Conservation (phyloP, 768 basidiomycete species). For the Candolleomyces eurysporus region DNA sequence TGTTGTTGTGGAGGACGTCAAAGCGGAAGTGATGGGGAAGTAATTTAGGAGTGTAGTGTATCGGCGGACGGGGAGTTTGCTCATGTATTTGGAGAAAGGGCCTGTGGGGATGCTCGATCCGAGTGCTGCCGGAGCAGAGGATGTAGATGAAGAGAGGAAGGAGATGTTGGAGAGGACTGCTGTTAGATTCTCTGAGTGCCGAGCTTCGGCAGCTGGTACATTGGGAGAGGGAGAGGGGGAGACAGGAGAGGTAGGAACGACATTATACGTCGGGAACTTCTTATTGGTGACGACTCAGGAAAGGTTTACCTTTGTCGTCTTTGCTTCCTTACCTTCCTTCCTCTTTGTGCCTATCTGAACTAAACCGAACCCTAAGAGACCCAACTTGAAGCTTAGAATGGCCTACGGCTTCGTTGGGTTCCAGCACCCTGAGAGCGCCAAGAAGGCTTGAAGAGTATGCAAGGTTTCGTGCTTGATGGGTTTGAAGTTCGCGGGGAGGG, state of each 20-base stretch:
- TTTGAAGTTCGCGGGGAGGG: constrained; percentile 70
- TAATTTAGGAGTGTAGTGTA: constrained; percentile 87
- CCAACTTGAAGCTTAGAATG: constrained; percentile 71
- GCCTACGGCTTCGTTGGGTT: constrained; percentile 98
- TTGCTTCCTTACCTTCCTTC: constrained; percentile 76
- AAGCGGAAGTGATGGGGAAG: constrained; percentile 62
- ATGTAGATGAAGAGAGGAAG: neutral
- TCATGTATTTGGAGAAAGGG: constrained; percentile 92
- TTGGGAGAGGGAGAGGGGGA: constrained; percentile 42
- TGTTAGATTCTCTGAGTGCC: neutral
- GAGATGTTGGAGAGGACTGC: neutral
- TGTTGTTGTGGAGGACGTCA: constrained; percentile 86
- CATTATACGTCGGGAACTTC: constrained; percentile 94
- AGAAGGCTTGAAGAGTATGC: constrained; percentile 73
- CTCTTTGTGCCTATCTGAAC: constrained; percentile 85
- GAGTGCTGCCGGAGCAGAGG: constrained; percentile 19
- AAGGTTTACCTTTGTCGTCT: constrained; percentile 63
- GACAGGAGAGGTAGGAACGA: constrained; percentile 58
- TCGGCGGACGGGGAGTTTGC: constrained; percentile 80
- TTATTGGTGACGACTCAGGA: constrained; percentile 84
- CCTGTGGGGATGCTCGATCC: constrained; percentile 75
- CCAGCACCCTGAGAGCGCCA: constrained; percentile 67
- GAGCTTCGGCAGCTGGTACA: neutral
- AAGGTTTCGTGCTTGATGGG: constrained; percentile 84
- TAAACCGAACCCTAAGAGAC: constrained; percentile 81